phyloP scores from a whole-genome alignment of 192 early-diverging fungal species.

The Podila epigama region DNA sequence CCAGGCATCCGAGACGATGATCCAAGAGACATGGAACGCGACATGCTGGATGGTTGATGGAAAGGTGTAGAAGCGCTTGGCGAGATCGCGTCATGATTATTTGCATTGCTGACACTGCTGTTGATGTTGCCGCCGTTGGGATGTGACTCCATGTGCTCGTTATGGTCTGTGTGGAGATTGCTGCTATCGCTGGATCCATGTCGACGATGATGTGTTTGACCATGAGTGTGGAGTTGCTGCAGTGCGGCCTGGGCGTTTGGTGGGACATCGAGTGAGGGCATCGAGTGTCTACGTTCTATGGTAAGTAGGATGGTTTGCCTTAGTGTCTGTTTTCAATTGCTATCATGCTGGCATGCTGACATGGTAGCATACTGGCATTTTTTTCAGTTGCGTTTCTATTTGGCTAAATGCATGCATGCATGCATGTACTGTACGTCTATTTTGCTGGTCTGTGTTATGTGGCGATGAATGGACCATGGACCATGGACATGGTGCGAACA shows the following conservation, averaged over 20 bases:
- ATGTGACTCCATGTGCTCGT: neutral
- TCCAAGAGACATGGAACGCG: constrained; percentile 25
- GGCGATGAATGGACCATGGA: too few species aligned
- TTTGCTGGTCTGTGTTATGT: too few species aligned
- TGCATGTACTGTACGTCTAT: too few species aligned
- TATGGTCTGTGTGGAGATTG: neutral
- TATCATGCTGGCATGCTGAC: neutral
- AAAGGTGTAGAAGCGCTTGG: constrained; percentile 6
- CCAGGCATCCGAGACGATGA: constrained; percentile 5
- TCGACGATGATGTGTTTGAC: neutral
- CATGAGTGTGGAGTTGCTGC: neutral
- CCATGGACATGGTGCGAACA: too few species aligned
- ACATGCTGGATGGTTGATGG: constrained; percentile 31
- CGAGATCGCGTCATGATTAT: neutral
- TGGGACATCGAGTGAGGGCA: constrained; percentile 31
- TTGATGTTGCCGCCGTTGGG: constrained; percentile 4
- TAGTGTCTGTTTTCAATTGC: neutral
- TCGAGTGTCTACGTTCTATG: constrained; percentile 39
- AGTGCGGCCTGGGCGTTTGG: constrained; percentile 9
- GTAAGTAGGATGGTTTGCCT: neutral
- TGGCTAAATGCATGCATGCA: too few species aligned
- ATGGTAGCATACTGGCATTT: too few species aligned
- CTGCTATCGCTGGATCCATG: constrained; percentile 1
- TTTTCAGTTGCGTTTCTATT: too few species aligned
- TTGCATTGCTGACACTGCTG: neutral